Conservation (phyloP, 2,329 filamentous ascomycete species). For the Fusarium nelsonii region DNA sequence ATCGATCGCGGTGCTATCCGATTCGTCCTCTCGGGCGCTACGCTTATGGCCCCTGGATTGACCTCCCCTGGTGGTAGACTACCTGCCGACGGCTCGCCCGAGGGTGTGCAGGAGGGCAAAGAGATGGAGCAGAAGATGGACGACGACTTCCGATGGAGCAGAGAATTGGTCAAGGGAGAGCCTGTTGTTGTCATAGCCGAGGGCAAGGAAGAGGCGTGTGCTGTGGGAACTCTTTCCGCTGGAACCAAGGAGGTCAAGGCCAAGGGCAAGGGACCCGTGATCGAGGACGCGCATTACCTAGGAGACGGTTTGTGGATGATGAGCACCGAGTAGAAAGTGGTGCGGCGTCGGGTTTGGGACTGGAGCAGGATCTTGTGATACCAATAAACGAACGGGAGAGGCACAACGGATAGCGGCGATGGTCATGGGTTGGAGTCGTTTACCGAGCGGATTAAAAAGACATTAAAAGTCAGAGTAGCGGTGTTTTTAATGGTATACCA, state of each 20-base stretch:
- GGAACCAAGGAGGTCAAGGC: slow-evolving; percentile 93
- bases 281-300: slow-evolving; percentile 93
- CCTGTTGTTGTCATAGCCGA: slow-evolving; percentile 92
- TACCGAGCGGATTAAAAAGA: not conserved
- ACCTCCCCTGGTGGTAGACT: slow-evolving; percentile 86
- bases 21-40: slow-evolving; percentile 92
- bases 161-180: slow-evolving; percentile 81
- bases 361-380: slow-evolving; percentile 36
- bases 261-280: slow-evolving; percentile 92
- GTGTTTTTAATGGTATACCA: not conserved
- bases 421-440: not conserved
- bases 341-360: not conserved
- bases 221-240: slow-evolving; percentile 85
- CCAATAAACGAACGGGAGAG: slow-evolving; percentile 27
- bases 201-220: slow-evolving; percentile 91
- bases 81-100: slow-evolving; percentile 65
- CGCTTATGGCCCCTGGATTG: slow-evolving; percentile 94
- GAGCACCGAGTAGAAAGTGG: slow-evolving; percentile 57
- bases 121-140: slow-evolving; percentile 60
- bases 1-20: slow-evolving; percentile 97
- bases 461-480: not conserved
- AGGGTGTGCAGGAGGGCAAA: slow-evolving; percentile 53
- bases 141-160: slow-evolving; percentile 67
- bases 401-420: slow-evolving; percentile 1
- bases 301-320: slow-evolving; percentile 94